Base-by-base conservation (phyloP, 257 asterid genomes). In the Knoxia roxburghii region DNA sequence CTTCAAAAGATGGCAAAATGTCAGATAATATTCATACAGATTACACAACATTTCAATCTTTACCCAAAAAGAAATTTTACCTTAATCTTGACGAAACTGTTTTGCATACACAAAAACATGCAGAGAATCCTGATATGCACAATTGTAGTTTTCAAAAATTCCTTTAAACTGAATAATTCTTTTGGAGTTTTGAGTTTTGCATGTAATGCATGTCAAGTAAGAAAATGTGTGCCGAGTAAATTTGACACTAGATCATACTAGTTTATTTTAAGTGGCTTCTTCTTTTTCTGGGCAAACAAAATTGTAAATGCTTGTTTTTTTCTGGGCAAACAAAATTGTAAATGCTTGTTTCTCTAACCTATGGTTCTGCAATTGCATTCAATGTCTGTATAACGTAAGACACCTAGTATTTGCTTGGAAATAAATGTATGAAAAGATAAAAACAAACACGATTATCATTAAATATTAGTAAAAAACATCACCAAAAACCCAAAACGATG, bases 321-420 rank as follows among this genome's bases (percentile, higher is more conserved):
- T 50, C 21, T 56, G 62, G 40, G 29, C 13, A 35, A 56, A 33
- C n/a, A 53, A 14, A 60, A 21, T 10, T 35, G 37, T 61, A 26
- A 65, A 64, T 40, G 32, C 58, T 21, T 33, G 13, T 29, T 46
- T 67, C 24, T 26, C 43, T 24, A 54, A 26, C 41, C 15, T 57
- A 40, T 23, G 49, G 37, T n/a, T 51, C 35, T 29, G 9, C 11
- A 27, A 17, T 20, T 39, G 33, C 59, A 43, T 29, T 43, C 37
- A 64, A 30, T 39, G 21, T 27, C 45, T 55, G 41, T 41, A 41
- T 55, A 64, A 65, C 61, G 68, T 48, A 56, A 56, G 21, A 35
- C 37, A 26, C 12, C 20, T 17, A 2, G 10, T 8, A 45, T 45
- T 5, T 15, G 20, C 50, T 12, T 45, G 50, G 50, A 45, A 41